Evolutionary conservation across 352 stramenopile genomes (phyloP).

Genomic region (Plasmopara halstedii): DNA sequence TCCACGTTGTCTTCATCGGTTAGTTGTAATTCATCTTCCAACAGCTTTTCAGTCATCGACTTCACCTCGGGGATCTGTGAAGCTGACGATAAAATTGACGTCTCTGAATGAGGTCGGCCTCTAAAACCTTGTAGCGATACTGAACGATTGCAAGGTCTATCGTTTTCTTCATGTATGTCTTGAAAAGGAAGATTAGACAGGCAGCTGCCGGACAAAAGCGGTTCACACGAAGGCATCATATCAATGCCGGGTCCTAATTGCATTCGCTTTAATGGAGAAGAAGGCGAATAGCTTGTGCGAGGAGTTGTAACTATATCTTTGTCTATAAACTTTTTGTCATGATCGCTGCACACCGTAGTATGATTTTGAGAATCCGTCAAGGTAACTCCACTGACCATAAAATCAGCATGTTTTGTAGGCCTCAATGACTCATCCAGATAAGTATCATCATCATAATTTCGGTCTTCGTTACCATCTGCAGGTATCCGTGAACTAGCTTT

Average conservation of each 20-base stretch:
- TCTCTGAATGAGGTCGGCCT: constrained; percentile 14
- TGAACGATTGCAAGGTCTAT: background rate
- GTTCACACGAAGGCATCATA: constrained; percentile 1
- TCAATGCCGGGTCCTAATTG: constrained; percentile 8
- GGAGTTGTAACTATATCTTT: constrained; percentile 6
- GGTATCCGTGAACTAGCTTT: too few species aligned
- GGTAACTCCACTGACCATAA: constrained; percentile 18
- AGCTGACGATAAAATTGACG: constrained; percentile 56
- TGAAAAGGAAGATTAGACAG: constrained; percentile 25
- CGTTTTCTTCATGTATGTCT: constrained; percentile 38
- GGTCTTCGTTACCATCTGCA: too few species aligned
- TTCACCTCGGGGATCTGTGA: too few species aligned
- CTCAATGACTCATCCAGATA: background rate
- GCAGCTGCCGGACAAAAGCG: background rate
- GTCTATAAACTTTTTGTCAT: constrained; percentile 10
- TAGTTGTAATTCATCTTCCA: too few species aligned
- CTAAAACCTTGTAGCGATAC: background rate
- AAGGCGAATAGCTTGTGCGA: constrained; percentile 2
- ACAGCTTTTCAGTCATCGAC: too few species aligned
- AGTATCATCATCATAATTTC: too few species aligned
- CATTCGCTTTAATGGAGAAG: constrained; percentile 12
- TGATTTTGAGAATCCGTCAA: constrained; percentile 8
- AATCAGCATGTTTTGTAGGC: background rate
- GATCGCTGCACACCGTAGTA: constrained; percentile 1
- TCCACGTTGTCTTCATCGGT: constrained; percentile 11